Conservation (phyloP, 495 filamentous ascomycete genomes). For the Xylaria palmicola region DNA sequence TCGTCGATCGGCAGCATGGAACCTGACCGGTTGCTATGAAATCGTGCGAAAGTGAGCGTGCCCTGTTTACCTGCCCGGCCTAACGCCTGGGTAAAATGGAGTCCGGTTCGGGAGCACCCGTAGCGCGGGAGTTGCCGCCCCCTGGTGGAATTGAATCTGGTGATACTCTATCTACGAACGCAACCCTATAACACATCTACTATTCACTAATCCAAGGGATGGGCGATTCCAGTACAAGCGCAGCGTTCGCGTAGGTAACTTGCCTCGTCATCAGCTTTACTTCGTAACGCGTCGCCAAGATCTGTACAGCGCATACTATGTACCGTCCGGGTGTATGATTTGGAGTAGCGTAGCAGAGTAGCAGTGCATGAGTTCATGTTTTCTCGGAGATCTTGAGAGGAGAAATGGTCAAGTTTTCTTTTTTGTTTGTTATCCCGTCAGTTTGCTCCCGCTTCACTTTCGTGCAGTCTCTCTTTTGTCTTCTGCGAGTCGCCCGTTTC, state of each 20-base stretch:
- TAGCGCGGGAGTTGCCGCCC: conserved; percentile 13
- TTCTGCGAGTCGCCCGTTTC: conserved; percentile 6
- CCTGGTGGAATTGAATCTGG: background rate
- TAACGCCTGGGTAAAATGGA: conserved; percentile 2
- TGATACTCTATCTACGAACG: conserved; percentile 9
- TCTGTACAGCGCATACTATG: conserved; percentile 16
- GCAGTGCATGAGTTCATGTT: conserved; percentile 13
- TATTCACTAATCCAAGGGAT: background rate
- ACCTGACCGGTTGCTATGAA: background rate
- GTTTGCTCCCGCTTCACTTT: background rate
- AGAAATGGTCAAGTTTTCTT: background rate
- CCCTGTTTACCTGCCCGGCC: background rate
- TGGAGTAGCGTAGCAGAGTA: conserved; percentile 3
- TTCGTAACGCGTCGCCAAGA: conserved; percentile 12
- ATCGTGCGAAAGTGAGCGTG: background rate
- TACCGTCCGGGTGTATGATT: background rate
- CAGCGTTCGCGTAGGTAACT: conserved; percentile 5
- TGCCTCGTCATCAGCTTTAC: conserved; percentile 15
- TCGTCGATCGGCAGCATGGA: background rate
- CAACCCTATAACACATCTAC: background rate
- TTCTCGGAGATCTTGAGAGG: background rate
- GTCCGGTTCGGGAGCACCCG: conserved; percentile 14
- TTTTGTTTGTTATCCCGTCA: conserved; percentile 2
- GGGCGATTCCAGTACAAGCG: background rate
- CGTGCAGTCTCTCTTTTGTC: background rate